Conservation (phyloP, 2,329 filamentous ascomycete genomes). For the Talaromyces pinophilus region DNA sequence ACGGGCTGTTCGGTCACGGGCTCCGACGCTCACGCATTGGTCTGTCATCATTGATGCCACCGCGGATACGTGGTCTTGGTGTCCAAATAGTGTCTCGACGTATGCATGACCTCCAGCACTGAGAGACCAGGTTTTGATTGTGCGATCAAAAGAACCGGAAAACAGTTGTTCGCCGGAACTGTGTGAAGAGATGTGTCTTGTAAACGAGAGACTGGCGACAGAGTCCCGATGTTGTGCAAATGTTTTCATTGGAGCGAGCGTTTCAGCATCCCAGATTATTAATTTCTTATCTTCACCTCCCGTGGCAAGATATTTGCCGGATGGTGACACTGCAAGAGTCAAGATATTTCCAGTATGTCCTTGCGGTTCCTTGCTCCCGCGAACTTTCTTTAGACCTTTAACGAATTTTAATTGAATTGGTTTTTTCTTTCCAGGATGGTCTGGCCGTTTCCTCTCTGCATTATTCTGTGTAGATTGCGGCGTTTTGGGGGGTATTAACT, state of each 20-base stretch:
- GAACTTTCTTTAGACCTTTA: slow-evolving; percentile 45
- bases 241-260: slow-evolving; percentile 74
- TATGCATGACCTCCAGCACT: slow-evolving; percentile 79
- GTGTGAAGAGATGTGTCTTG: slow-evolving; percentile 65
- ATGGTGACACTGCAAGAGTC: slow-evolving; percentile 80
- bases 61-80: slow-evolving; percentile 86
- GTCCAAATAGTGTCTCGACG: slow-evolving; percentile 92
- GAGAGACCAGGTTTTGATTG: slow-evolving; percentile 92
- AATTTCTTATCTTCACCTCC: slow-evolving; percentile 82
- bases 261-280: slow-evolving; percentile 83
- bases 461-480: slow-evolving; percentile 37
- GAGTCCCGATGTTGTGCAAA: slow-evolving; percentile 92
- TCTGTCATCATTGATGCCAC: slow-evolving; percentile 82
- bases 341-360: slow-evolving; percentile 81
- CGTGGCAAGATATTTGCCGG: slow-evolving; percentile 87
- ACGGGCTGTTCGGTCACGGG: slow-evolving; percentile 84
- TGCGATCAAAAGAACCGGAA: slow-evolving; percentile 85
- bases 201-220: slow-evolving; percentile 81
- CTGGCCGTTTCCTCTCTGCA: slow-evolving; percentile 63
- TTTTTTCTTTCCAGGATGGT: slow-evolving; percentile 57
- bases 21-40: slow-evolving; percentile 86
- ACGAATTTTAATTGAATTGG: slow-evolving; percentile 54
- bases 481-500: slow-evolving; percentile 58
- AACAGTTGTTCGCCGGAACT: slow-evolving; percentile 77
- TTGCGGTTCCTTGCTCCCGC: slow-evolving; percentile 52